phyloP scores from a whole-genome alignment of 2,329 filamentous ascomycete species.

The Ceratocystiopsis sp. region DNA sequence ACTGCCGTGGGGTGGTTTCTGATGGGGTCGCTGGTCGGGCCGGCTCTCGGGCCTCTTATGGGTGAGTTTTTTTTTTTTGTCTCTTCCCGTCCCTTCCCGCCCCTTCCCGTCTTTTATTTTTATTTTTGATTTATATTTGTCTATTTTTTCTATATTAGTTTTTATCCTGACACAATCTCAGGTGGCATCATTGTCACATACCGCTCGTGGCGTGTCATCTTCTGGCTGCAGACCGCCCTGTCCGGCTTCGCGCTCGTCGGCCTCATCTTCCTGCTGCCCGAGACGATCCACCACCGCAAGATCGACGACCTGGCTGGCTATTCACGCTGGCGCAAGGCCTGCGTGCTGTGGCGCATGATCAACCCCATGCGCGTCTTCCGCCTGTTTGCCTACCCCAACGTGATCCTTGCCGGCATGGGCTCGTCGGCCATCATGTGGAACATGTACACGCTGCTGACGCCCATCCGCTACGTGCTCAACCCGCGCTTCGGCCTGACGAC shows the following conservation, averaged over 20 bases:
- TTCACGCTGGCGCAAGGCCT: conserved; percentile 21
- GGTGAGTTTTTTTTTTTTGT: conserved; percentile 8
- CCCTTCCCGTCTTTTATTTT: too few species aligned
- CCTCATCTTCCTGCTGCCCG: conserved; percentile 44
- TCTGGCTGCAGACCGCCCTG: conserved; percentile 51
- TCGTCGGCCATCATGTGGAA: conserved; percentile 50
- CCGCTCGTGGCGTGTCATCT: conserved; percentile 48
- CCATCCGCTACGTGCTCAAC: conserved; percentile 54
- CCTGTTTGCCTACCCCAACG: conserved; percentile 47
- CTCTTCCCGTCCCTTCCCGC: too few species aligned
- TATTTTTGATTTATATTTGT: too few species aligned
- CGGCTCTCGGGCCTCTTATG: conserved; percentile 44
- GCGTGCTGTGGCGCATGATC: conserved; percentile 39
- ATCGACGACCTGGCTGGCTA: conserved; percentile 36
- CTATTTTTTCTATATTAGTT: too few species aligned
- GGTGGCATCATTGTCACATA: conserved; percentile 54
- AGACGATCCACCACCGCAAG: conserved; percentile 46
- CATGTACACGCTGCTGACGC: conserved; percentile 51
- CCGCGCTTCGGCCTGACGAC: conserved; percentile 48
- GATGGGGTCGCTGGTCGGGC: conserved; percentile 47
- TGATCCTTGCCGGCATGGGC: conserved; percentile 40
- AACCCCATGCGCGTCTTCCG: conserved; percentile 41
- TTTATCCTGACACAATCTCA: too few species aligned
- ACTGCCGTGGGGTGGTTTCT: conserved; percentile 52
- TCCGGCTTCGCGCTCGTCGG: conserved; percentile 37